Evolutionary conservation across 192 early-diverging fungal species (phyloP).

Genomic region (Glomus cerebriforme): DNA sequence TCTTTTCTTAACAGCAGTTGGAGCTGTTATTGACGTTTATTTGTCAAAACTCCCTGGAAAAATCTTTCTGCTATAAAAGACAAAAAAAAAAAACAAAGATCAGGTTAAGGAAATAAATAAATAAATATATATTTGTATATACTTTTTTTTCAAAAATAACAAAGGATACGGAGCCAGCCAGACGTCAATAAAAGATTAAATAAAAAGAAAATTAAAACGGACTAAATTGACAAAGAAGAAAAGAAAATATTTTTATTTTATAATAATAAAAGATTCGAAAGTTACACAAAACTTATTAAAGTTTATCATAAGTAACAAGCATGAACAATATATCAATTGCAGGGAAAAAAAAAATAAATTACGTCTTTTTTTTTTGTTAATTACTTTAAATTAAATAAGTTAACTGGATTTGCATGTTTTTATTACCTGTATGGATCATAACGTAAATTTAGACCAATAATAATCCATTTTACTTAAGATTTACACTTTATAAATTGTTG

Average conservation of each 20-base stretch:
- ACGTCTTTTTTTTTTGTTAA: background rate
- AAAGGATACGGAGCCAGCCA: background rate
- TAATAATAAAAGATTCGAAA: background rate
- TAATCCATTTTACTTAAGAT: background rate
- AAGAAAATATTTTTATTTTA: background rate
- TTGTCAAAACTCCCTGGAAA: background rate
- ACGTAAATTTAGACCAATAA: background rate
- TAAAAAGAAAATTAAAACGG: background rate
- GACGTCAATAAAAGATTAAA: background rate
- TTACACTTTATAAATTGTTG: too few relatives aligned
- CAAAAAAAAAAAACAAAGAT: too few relatives aligned
- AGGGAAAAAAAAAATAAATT: background rate
- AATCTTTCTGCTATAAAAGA: background rate
- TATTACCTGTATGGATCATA: background rate
- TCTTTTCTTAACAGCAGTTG: too few relatives aligned
- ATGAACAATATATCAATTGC: background rate
- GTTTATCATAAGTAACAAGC: too few relatives aligned
- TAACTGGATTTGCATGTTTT: background rate
- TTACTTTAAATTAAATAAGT: background rate
- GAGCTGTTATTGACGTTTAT: too few relatives aligned
- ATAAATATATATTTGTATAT: background rate
- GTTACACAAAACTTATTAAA: too few relatives aligned
- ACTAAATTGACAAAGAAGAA: background rate
- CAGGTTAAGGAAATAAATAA: background rate
- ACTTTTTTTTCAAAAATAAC: background rate